Evolutionary conservation across 257 asterid species (phyloP).

Genomic region (Fraxinus anomala): DNA sequence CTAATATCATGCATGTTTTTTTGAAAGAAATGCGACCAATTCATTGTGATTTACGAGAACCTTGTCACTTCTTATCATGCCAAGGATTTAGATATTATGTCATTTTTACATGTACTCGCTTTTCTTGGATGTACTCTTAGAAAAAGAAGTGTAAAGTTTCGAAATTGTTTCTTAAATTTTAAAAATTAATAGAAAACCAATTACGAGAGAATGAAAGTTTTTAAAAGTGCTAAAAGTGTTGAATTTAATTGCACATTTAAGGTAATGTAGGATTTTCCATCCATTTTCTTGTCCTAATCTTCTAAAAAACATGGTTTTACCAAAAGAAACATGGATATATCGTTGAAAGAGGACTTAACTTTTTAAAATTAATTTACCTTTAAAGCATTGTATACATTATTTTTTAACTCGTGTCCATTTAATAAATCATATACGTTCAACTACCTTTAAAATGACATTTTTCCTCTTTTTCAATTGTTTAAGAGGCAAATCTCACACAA

Average conservation of each 20-base stretch:
- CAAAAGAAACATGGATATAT: too few relatives aligned
- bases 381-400: neutral
- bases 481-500: neutral
- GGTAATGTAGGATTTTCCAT: neutral
- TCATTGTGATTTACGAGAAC: neutral
- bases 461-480: neutral
- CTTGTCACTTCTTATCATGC: neutral
- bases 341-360: neutral
- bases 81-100: neutral
- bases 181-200: neutral
- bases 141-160: neutral
- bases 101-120: neutral
- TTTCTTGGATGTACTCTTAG: neutral
- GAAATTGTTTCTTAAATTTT: neutral
- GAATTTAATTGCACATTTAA: too few relatives aligned
- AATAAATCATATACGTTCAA: neutral
- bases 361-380: neutral
- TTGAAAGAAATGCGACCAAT: neutral
- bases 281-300: neutral
- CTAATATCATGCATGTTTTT: neutral
- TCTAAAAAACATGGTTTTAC: neutral
- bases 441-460: neutral
- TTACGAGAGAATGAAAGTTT: neutral
- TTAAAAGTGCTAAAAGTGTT: neutral
- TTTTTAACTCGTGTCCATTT: neutral